Percentiles rank a stretch among this genome's conserved stretches.
Evolutionary conservation across 2,329 filamentous ascomycete species (phyloP).

Genomic region (Macrophomina phaseolina): DNA sequence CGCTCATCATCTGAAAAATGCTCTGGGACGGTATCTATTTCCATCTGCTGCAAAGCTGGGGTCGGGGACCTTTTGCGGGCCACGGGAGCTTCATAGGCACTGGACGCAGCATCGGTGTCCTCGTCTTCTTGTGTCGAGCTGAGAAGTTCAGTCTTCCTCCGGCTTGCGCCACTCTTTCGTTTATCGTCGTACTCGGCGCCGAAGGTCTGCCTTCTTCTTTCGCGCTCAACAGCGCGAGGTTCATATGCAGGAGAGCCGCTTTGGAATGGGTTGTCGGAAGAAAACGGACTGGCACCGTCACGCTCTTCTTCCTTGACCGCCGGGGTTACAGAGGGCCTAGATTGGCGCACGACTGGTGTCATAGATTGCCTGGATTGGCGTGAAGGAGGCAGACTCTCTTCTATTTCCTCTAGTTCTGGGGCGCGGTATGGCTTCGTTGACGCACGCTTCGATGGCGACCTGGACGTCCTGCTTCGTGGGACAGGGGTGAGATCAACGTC

Average conservation of each 20-base stretch:
- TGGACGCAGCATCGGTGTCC: constrained; percentile 57
- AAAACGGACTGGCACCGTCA: constrained; percentile 72
- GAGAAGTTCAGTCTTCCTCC: constrained; percentile 50
- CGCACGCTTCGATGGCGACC: constrained; percentile 44
- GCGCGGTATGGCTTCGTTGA: constrained; percentile 51
- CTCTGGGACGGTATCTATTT: not conserved
- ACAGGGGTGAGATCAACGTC: constrained; percentile 25
- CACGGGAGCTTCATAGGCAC: constrained; percentile 10
- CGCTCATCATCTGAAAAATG: constrained; percentile 16
- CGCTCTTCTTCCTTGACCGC: constrained; percentile 52
- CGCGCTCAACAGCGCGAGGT: constrained; percentile 43
- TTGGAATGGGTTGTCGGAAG: constrained; percentile 91
- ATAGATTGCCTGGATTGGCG: constrained; percentile 8
- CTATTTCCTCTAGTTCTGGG: constrained; percentile 41
- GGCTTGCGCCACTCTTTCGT: constrained; percentile 49
- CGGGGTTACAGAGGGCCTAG: constrained; percentile 44
- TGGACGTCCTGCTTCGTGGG: constrained; percentile 33
- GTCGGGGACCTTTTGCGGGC: constrained; percentile 14
- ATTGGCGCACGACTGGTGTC: not conserved
- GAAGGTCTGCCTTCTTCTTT: constrained; percentile 60
- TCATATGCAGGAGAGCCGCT: constrained; percentile 69
- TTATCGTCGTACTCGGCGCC: constrained; percentile 46
- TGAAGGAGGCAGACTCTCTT: constrained; percentile 38
- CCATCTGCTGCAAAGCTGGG: not conserved
- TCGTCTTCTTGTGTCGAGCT: constrained; percentile 56